Base-by-base conservation (phyloP, 768 basidiomycete genomes). In the Harrya chromipes region DNA sequence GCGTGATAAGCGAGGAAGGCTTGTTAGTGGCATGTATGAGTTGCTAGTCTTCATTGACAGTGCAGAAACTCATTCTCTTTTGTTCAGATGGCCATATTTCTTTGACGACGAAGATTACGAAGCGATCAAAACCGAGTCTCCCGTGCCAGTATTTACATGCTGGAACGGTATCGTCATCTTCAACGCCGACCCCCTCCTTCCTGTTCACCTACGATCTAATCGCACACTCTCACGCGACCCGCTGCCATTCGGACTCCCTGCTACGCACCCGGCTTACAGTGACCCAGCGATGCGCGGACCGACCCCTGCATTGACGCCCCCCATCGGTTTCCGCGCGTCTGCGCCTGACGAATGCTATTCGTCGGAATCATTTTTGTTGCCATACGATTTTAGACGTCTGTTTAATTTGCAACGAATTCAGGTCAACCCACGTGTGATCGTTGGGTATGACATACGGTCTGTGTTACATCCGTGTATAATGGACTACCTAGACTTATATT, bases 141-240 rank as follows among this genome's bases (percentile, higher is more conserved):
- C 75, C 11, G 74, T 67, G 2, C 74, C 75, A 10, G 74, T 75
- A 6, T 72, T 74, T 48, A 52, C 72, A 0, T 76, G 75, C 59
- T 76, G 75, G 75, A 76, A 76, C 43, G 75, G 75, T 27, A 72
- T 76, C 53, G 65, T 65, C 41, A 70, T 69, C 3, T 70, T 76
- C 54, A 38, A 54, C 9, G 69, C 74, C 0, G 74, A 76, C 43
- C 73, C 74, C 4, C 39, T 76, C 26, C 63, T 75, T 26, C 74
- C 75, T 13, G 49, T 72, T 31, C 50, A 64, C 40, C 63, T 74
- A 6, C 74, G 75, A 39, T 56, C 62, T 1, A 72, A 72, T 38
- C 54, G 44, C 14, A 70, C 70, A 13, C 67, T 75, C n/a, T 74
- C 72, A 0, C 57, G 47, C 1, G 33, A 60, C 19, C 68, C 71